phyloP scores from a whole-genome alignment of 2,329 filamentous ascomycete species.

The Cladosporium velox region DNA sequence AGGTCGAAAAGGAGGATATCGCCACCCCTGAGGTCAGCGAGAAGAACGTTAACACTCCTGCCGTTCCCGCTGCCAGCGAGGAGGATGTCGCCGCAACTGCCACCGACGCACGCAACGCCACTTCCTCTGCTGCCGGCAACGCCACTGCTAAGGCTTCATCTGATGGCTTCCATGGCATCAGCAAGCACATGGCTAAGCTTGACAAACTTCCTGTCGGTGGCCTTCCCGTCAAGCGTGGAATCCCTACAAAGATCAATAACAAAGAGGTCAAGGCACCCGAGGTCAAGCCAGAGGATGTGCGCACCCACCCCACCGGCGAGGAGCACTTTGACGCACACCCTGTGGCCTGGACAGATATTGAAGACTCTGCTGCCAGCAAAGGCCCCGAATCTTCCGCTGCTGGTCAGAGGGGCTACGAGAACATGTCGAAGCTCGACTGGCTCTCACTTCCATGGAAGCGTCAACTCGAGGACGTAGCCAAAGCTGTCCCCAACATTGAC shows the following conservation, averaged over 20 bases:
- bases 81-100: neutral
- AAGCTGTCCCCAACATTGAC: neutral
- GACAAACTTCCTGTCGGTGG: constrained; percentile 9
- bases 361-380: neutral
- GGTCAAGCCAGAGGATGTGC: neutral
- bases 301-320: neutral
- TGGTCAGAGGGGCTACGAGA: neutral
- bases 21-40: neutral
- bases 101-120: neutral
- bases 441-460: neutral
- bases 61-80: neutral
- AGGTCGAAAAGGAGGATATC: neutral
- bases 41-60: neutral
- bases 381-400: neutral
- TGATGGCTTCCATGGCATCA: constrained; percentile 10
- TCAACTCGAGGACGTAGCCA: neutral
- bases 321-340: neutral
- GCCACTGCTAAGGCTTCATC: neutral
- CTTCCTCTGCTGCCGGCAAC: constrained; percentile 1
- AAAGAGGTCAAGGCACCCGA: neutral
- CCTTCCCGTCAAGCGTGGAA: constrained; percentile 5
- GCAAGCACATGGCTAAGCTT: constrained; percentile 15
- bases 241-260: neutral
- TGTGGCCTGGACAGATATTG: neutral
- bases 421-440: neutral